Evolutionary conservation across 371 early-diverging fungal genomes (phyloP).

Genomic region (Polyrhizophydium stewartii): DNA sequence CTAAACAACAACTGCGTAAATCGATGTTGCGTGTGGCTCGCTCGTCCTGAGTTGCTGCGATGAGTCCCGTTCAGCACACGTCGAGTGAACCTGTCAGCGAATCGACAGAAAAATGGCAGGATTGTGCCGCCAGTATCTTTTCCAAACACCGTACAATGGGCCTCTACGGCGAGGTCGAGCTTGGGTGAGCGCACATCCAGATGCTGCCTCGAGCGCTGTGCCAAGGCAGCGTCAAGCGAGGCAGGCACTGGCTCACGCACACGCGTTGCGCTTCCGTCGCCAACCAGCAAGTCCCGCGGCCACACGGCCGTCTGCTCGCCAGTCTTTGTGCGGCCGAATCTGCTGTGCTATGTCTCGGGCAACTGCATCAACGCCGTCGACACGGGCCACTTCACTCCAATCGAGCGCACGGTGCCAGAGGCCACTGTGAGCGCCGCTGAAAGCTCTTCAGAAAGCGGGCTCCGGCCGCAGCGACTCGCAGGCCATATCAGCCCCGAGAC

Average conservation of each 20-base stretch:
- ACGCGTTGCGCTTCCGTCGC: not conserved
- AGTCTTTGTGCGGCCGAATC: conserved; percentile 19
- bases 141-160: no score
- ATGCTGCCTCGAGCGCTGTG: not conserved
- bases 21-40: no score
- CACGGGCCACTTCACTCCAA: not conserved
- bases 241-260: not conserved
- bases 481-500: not conserved
- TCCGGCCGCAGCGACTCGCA: not conserved
- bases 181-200: not conserved
- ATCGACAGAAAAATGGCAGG: no score
- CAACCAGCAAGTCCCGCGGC: conserved; percentile 33
- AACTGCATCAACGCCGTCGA: conserved; percentile 38
- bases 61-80: no score
- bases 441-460: not conserved
- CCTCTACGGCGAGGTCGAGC: not conserved
- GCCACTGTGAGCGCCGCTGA: not conserved
- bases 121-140: no score
- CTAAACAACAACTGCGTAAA: conserved; percentile 9
- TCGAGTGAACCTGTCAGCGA: no score
- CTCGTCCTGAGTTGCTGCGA: no score
- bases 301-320: conserved; percentile 27
- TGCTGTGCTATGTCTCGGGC: conserved; percentile 39
- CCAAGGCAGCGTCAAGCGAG: not conserved
- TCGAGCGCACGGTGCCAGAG: not conserved